These are phyloP conservation scores for Moringa oleifera DNA, from an alignment of 345 rosid genomes.

Conservation along the genomic window DNA sequence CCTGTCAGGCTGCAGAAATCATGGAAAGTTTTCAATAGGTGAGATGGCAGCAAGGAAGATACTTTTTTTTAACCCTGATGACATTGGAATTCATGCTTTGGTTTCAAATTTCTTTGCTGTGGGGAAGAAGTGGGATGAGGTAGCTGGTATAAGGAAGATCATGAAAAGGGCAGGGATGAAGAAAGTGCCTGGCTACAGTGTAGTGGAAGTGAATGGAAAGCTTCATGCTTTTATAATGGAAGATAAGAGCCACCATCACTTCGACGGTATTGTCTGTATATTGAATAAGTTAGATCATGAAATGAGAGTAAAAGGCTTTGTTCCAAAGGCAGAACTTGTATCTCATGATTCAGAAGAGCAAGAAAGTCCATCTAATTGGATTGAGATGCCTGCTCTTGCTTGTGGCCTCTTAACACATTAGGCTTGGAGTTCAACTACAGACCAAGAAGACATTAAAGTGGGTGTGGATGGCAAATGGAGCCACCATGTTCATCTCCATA, in stretches of 20 bases:
- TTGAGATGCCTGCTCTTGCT: constrained; percentile 2
- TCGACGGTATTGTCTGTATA: constrained; percentile 29
- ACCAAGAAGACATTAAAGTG: no score
- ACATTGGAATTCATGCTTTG: constrained; percentile 49
- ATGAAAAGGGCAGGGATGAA: constrained; percentile 48
- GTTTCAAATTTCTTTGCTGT: constrained; percentile 68
- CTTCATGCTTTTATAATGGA: constrained; percentile 53
- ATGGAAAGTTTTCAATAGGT: constrained; percentile 43
- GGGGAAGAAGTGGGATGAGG: constrained; percentile 52
- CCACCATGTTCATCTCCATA: no score
- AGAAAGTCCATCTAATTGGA: background rate
- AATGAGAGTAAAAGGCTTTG: constrained; percentile 26
- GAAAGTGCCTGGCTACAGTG: constrained; percentile 67
- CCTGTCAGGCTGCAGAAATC: constrained; percentile 68
- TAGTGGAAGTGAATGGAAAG: constrained; percentile 52
- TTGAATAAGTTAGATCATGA: constrained; percentile 38
- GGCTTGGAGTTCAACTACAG: constrained; percentile 14
- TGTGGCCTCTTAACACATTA: background rate
- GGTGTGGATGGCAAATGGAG: no score
- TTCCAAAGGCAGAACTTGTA: background rate
- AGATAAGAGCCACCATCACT: constrained; percentile 50
- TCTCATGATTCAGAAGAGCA: background rate
- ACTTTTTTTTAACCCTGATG: constrained; percentile 50
- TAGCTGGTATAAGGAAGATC: constrained; percentile 45
- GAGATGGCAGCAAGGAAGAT: constrained; percentile 56